Percentiles rank a stretch among this genome's conserved stretches.
phyloP scores from a whole-genome alignment of 1,284 basidiomycete genomes.

The Apiotrichum laibachii region DNA sequence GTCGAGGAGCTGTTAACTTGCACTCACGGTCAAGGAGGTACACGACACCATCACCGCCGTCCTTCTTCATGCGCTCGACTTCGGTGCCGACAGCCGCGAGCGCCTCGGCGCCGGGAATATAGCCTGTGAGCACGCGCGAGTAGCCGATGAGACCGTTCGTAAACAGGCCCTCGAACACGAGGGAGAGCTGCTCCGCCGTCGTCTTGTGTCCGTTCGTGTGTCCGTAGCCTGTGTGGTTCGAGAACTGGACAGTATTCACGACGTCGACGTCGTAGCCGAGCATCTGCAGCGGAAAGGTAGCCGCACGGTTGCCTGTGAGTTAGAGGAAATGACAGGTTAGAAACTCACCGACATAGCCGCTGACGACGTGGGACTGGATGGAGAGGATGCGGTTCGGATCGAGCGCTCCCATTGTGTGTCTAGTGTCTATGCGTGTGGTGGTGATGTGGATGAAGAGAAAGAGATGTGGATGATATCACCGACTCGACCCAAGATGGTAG shows the following conservation, averaged over 20 bases:
- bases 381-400: slow-evolving; percentile 53
- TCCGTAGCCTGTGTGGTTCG: slow-evolving; percentile 88
- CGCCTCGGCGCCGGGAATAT: slow-evolving; percentile 81
- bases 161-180: slow-evolving; percentile 67
- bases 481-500: too few relatives aligned
- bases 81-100: slow-evolving; percentile 66
- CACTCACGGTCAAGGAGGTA: slow-evolving; percentile 86
- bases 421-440: neutral
- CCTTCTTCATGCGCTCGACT: slow-evolving; percentile 52
- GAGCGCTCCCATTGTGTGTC: neutral
- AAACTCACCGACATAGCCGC: slow-evolving; percentile 84
- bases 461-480: neutral
- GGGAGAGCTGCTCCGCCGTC: slow-evolving; percentile 63
- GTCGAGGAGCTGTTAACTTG: neutral
- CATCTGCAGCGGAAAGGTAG: slow-evolving; percentile 90
- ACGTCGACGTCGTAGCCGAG: slow-evolving; percentile 96
- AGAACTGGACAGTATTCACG: slow-evolving; percentile 84
- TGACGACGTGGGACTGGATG: slow-evolving; percentile 90
- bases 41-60: slow-evolving; percentile 59
- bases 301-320: slow-evolving; percentile 64
- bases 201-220: slow-evolving; percentile 71
- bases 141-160: slow-evolving; percentile 65
- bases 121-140: slow-evolving; percentile 75
- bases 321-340: neutral
- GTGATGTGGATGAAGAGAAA: neutral